A percentile compares a stretch with the other conserved stretches of the same genome.
Conservation (phyloP, 148 eudicot genomes). For the Camellia japonica region DNA sequence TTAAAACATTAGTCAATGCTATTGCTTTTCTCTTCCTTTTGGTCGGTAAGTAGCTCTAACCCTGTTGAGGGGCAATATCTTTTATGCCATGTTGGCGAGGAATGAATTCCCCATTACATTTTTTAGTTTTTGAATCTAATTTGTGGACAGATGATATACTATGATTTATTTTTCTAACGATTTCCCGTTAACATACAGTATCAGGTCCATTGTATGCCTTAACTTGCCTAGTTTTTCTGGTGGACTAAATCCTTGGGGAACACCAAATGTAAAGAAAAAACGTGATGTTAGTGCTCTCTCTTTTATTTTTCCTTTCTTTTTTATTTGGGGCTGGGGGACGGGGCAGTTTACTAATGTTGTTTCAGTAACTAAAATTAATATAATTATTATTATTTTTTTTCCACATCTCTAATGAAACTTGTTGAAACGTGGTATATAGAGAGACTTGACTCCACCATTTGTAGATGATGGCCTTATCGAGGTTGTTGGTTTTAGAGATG, state of each 20-base stretch:
- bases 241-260: slow-evolving; percentile 98
- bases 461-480: slow-evolving; percentile 93
- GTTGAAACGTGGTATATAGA: slow-evolving; percentile 39
- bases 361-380: neutral
- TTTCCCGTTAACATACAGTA: slow-evolving; percentile 41
- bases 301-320: neutral
- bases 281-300: slow-evolving; percentile 46
- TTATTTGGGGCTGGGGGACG: neutral
- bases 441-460: slow-evolving; percentile 68
- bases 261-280: slow-evolving; percentile 56
- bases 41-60: neutral
- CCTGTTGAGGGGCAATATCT: neutral
- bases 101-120: neutral
- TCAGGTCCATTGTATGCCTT: slow-evolving; percentile 89
- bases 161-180: neutral
- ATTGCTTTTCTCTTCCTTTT: neutral
- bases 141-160: neutral
- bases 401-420: slow-evolving; percentile 5
- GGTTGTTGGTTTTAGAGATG: slow-evolving; percentile 93
- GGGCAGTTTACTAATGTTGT: neutral
- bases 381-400: neutral
- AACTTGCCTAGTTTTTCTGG: slow-evolving; percentile 98
- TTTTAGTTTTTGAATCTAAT: neutral
- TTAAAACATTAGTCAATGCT: neutral
- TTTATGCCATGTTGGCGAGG: neutral